Base-by-base conservation (phyloP, 306 rosid species). In the Vigna hirtella region DNA sequence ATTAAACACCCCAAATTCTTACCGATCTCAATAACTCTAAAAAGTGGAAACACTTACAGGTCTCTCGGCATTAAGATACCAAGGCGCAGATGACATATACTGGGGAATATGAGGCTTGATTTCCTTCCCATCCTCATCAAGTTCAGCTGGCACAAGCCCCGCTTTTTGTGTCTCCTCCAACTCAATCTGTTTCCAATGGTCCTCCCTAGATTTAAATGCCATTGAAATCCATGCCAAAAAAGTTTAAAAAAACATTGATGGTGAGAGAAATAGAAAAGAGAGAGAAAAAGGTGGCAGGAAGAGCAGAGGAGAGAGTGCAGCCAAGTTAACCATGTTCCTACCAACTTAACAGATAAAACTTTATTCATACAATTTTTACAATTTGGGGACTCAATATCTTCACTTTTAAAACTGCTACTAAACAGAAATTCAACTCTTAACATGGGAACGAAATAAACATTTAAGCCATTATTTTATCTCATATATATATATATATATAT, bases 71-170 rank as follows among this genome's bases (percentile, higher is more conserved):
- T 77, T 77, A 77, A 77, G 73, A 77, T 77, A 66, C 74, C 81
- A 77, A 22, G 81, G 74, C 10, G 56, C 74, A 66, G 32, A 51
- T 9, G 81, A 40, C 72, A 77, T 77, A 66, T 38, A 77, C 66
- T 77, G 66, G 2, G 81, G 81, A 66, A 66, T 77, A 28, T 76
- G 81, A 2, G 76, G 81, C 1, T 77, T 77, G 59, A 77, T 77
- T 68, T 77, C 76, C 40, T 77, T 77, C 0, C 76, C 81, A 77
- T 77, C 81, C 68, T 77, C 81, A 57, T 67, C 81, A 2, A 77
- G 26, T 26, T 68, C 81, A 45, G 76, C 70, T 0, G 76, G 81
- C 0, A 76, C 81, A 77, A 77, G 76, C 40, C 76, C 81, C 0
- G 76, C 75, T 18, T 77, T 77, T 18, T 51, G 70, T 0, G 81